phyloP scores from a whole-genome alignment of 805 yeast species.

The Zygotorulaspora danielsina region DNA sequence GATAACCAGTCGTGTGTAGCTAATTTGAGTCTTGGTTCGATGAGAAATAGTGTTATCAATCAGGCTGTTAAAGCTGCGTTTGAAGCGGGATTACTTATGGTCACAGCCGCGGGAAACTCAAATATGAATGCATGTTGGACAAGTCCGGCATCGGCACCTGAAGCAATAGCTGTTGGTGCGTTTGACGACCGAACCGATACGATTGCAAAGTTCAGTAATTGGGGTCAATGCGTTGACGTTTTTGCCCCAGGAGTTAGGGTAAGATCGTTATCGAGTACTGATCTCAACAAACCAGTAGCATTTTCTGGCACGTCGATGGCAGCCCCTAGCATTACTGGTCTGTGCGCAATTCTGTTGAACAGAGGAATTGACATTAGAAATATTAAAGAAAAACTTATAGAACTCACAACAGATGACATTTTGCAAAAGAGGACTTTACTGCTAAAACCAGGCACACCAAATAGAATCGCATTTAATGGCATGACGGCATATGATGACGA shows the following conservation, averaged over 20 bases:
- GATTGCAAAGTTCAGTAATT: slow-evolving; percentile 78
- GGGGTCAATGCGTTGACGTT: slow-evolving; percentile 88
- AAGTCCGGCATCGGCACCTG: slow-evolving; percentile 79
- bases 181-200: slow-evolving; percentile 68
- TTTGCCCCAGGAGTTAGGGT: slow-evolving; percentile 79
- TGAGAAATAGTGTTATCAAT: slow-evolving; percentile 60
- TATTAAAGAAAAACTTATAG: slow-evolving; percentile 42
- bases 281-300: slow-evolving; percentile 19
- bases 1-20: slow-evolving; percentile 53
- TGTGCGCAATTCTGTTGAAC: slow-evolving; percentile 52
- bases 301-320: slow-evolving; percentile 83
- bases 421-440: slow-evolving; percentile 46
- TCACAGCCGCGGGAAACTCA: slow-evolving; percentile 85
- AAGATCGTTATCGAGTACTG: slow-evolving; percentile 45
- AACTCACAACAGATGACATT: slow-evolving; percentile 43
- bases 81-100: slow-evolving; percentile 64
- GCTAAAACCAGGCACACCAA: slow-evolving; percentile 55
- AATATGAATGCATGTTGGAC: slow-evolving; percentile 71
- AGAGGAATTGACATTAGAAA: slow-evolving; percentile 45
- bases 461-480: slow-evolving; percentile 46
- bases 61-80: slow-evolving; percentile 73
- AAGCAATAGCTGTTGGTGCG: slow-evolving; percentile 82
- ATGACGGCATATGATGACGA: slow-evolving; percentile 33
- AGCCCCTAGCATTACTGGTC: slow-evolving; percentile 68
- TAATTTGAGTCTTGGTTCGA: slow-evolving; percentile 78